These are phyloP conservation scores for Penicillium canariense DNA, from an alignment of 495 filamentous ascomycete genomes.

Conservation along the genomic window DNA sequence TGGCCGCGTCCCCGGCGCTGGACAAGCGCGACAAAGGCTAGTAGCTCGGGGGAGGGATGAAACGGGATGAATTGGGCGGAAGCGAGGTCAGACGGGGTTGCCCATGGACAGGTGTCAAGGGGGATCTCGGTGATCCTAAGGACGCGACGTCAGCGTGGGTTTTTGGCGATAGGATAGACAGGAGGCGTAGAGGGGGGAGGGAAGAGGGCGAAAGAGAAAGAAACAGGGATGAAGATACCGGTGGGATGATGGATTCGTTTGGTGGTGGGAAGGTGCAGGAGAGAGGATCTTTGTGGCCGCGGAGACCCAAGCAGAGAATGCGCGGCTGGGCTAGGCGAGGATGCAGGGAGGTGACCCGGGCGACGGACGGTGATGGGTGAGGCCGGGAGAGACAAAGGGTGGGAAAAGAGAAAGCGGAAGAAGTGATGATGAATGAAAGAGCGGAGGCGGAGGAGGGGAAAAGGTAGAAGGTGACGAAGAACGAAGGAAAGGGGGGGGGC, in stretches of 20 bases:
- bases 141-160: conserved; percentile 30
- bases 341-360: conserved; percentile 17
- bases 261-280: conserved; percentile 33
- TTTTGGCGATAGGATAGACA: conserved; percentile 4
- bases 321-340: conserved; percentile 30
- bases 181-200: conserved; percentile 9
- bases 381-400: conserved; percentile 1
- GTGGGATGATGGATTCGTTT: conserved; percentile 28
- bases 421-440: neutral
- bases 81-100: conserved; percentile 5
- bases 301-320: conserved; percentile 34
- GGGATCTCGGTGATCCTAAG: conserved; percentile 8
- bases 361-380: conserved; percentile 2
- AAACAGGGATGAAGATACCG: conserved; percentile 22
- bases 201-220: conserved; percentile 5
- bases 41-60: conserved; percentile 3
- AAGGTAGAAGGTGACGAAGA: neutral
- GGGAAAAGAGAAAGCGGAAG: conserved; percentile 1
- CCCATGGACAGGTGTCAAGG: conserved; percentile 28
- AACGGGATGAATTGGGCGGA: conserved; percentile 20
- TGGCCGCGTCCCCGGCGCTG: conserved; percentile 39
- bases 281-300: conserved; percentile 28
- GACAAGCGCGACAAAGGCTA: conserved; percentile 20
- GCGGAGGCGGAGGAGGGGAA: neutral
- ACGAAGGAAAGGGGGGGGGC: neutral